Evolutionary conservation across 2,329 filamentous ascomycete species (phyloP), one percentile per base, ranked within the genome.

Genomic region (Claviceps arundinis): DNA sequence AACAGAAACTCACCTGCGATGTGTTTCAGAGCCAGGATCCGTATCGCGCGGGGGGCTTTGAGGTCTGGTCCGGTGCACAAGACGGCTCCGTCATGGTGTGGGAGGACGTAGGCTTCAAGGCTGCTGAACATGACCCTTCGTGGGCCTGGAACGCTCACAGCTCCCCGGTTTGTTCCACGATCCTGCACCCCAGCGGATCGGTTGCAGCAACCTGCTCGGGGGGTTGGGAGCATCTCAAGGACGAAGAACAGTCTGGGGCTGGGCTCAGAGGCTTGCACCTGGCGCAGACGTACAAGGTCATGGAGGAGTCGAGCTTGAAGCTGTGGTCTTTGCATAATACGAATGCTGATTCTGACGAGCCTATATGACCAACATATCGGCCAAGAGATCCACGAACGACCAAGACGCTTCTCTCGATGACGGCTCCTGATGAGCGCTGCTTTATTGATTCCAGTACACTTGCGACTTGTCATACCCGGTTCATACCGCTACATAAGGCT

Each of bases 11-110:
- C 41, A 68, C 64, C 11, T 75, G 76, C 53, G 76, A 82, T 59
- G 70, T 80, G 3, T 84, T 77, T 56, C 67, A 71, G 0, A 68
- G 70, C n/a, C 26, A 19, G 9, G 55, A 60, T 3, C 61, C 59
- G 0, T 64, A 62, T 14, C 58, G 61, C 14, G 59, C 56, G 0
- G 66, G 67, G 1, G 72, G 73, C 1, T 81, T 80, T 55, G 81
- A 84, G 61, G 70, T 84, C 46, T 84, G 81, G 81, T 77, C 77
- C 5, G 81, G 81, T 2, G 73, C 75, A 0, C 68, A 71, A 44
- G 68, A 73, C 55, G 80, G 81, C 1, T 60, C 65, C 3, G 74
- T 81, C n/a, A 69, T 70, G 45, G 73, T 82, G 6, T 84, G 78
- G 75, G 76, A 83, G 44, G 70, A 70, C 11, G 73, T 81, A 0